Percentiles rank a stretch among this genome's conserved stretches.
Conservation (phyloP, 345 rosid genomes). For the Citrus cavaleriei region DNA sequence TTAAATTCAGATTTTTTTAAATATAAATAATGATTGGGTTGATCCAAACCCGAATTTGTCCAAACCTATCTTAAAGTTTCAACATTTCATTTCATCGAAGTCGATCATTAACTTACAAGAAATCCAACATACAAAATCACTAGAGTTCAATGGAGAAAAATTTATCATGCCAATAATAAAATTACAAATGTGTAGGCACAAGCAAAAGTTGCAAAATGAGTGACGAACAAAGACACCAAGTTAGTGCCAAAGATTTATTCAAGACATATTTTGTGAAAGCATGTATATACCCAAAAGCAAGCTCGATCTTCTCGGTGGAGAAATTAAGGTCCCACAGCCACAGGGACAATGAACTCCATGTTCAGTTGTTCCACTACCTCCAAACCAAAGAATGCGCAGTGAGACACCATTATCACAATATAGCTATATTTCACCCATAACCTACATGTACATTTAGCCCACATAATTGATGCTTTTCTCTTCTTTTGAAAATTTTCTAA, state of each 20-base stretch:
- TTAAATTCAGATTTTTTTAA: too few relatives aligned
- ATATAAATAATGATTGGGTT: accelerated
- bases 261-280: not conserved
- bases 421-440: not conserved
- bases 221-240: too few relatives aligned
- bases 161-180: too few relatives aligned
- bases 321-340: not conserved
- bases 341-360: not conserved
- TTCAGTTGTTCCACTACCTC: not conserved
- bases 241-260: too few relatives aligned
- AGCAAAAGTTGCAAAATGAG: too few relatives aligned
- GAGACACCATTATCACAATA: not conserved
- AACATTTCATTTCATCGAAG: too few relatives aligned
- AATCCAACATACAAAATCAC: too few relatives aligned
- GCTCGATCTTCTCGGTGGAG: not conserved
- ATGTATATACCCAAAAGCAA: not conserved
- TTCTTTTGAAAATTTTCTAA: not conserved
- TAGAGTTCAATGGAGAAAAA: too few relatives aligned
- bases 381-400: not conserved
- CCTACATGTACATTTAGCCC: not conserved
- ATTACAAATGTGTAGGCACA: too few relatives aligned
- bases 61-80: too few relatives aligned
- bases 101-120: too few relatives aligned
- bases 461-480: not conserved
- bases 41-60: too few relatives aligned